Evolutionary conservation across 1,139 yeast genomes (phyloP).

Genomic region (Hyphopichia khmerensis): DNA sequence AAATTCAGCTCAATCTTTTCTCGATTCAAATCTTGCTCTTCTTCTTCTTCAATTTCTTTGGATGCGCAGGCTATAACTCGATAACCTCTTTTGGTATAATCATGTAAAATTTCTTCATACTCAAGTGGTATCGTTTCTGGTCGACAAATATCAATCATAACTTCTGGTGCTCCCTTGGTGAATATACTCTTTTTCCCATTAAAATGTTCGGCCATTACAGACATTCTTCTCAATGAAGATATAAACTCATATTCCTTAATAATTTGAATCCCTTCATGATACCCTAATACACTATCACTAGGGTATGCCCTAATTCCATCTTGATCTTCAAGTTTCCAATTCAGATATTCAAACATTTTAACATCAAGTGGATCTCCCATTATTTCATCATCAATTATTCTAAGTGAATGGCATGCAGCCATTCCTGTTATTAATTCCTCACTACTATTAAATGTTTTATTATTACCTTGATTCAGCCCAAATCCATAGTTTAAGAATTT

Average conservation of each 20-base stretch:
- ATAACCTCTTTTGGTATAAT: conserved; percentile 89
- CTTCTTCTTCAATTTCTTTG: conserved; percentile 31
- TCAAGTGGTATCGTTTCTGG: conserved; percentile 70
- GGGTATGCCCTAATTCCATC: background rate
- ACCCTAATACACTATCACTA: background rate
- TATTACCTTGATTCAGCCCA: conserved; percentile 24
- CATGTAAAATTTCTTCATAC: conserved; percentile 70
- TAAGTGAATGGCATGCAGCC: conserved; percentile 86
- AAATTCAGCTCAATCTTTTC: conserved; percentile 66
- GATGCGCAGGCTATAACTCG: conserved; percentile 95
- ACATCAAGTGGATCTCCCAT: conserved; percentile 92
- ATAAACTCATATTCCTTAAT: conserved; percentile 80
- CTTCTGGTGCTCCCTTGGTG: conserved; percentile 97
- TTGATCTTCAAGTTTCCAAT: conserved; percentile 51
- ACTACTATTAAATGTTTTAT: conserved; percentile 10
- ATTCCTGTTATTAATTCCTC: conserved; percentile 50
- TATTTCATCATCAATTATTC: conserved; percentile 72
- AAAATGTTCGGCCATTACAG: conserved; percentile 59
- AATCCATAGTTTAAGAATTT: conserved; percentile 2
- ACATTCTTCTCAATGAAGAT: conserved; percentile 85
- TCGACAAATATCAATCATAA: conserved; percentile 76
- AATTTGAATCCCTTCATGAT: conserved; percentile 22
- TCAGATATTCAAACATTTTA: conserved; percentile 89
- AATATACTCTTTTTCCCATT: conserved; percentile 39
- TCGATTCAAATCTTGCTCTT: conserved; percentile 46